These are phyloP conservation scores for Solanum lycopersicoides DNA, from an alignment of 257 asterid genomes.

Conservation along the genomic window DNA sequence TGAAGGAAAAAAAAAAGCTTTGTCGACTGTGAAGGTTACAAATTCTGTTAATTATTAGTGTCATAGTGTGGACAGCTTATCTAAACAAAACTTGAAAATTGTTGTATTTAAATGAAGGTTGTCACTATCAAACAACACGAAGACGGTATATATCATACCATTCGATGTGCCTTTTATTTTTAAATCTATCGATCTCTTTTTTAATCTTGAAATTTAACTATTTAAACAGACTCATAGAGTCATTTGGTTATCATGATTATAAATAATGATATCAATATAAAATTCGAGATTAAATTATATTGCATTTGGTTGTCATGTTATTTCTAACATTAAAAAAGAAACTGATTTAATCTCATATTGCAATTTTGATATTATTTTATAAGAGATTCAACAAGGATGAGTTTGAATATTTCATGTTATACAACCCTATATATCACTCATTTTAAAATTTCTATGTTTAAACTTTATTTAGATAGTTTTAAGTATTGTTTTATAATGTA, in stretches of 20 bases:
- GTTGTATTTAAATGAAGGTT: background rate
- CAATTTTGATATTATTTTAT: background rate
- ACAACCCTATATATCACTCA: background rate
- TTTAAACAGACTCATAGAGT: background rate
- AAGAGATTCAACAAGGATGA: background rate
- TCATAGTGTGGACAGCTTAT: background rate
- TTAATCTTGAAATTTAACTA: background rate
- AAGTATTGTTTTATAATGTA: background rate
- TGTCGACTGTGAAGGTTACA: background rate
- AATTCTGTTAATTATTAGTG: background rate
- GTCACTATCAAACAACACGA: background rate
- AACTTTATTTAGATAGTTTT: background rate
- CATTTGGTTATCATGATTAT: background rate
- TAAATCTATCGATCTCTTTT: background rate
- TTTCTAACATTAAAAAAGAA: background rate
- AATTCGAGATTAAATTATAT: background rate
- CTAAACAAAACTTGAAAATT: background rate
- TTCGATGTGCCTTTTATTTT: background rate
- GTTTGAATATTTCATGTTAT: background rate
- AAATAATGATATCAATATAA: background rate
- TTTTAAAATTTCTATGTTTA: background rate
- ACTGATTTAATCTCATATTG: background rate
- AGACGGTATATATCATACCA: background rate
- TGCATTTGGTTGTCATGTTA: background rate
- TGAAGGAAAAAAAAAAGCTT: background rate